These are phyloP conservation scores for Tricholomella constricta DNA, from an alignment of 768 basidiomycete genomes.

Conservation along the genomic window DNA sequence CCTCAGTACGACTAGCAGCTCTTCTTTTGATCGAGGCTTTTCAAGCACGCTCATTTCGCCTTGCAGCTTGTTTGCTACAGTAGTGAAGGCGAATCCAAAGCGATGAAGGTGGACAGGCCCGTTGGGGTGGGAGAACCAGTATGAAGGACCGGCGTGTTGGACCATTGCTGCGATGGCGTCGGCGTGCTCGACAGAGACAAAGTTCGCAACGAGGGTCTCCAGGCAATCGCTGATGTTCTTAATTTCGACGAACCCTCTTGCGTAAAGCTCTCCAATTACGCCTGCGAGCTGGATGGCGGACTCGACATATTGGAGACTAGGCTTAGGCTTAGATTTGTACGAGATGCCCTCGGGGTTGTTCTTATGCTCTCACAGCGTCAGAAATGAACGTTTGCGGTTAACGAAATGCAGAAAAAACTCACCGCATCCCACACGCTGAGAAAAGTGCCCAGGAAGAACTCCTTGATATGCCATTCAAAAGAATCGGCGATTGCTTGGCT, in stretches of 20 bases:
- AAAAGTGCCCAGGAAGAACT: slow-evolving; percentile 18
- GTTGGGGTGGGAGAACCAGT: slow-evolving; percentile 18
- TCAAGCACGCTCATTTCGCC: slow-evolving; percentile 17
- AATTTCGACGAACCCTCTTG: slow-evolving; percentile 9
- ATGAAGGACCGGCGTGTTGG: slow-evolving; percentile 11
- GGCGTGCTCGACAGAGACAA: slow-evolving; percentile 20
- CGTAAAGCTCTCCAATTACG: slow-evolving; percentile 15
- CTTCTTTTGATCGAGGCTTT: slow-evolving; percentile 1
- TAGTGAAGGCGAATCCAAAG: slow-evolving; percentile 2
- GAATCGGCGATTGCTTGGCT: slow-evolving; percentile 9
- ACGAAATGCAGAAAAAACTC: not conserved
- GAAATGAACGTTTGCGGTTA: not conserved
- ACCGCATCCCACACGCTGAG: slow-evolving; percentile 24
- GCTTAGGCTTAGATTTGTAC: slow-evolving; percentile 10
- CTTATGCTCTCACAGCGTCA: slow-evolving; percentile 3
- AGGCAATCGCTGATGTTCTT: slow-evolving; percentile 17
- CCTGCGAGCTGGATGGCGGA: slow-evolving; percentile 13
- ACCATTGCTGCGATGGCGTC: slow-evolving; percentile 16
- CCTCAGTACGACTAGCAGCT: slow-evolving; percentile 2
- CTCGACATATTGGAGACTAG: not conserved
- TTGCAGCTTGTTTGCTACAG: slow-evolving; percentile 9
- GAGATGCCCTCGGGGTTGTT: slow-evolving; percentile 17
- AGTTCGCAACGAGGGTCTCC: slow-evolving; percentile 14
- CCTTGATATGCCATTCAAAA: slow-evolving; percentile 20
- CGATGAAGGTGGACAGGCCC: slow-evolving; percentile 11